Percentiles rank a stretch among this genome's conserved stretches.
Conservation (phyloP, 768 basidiomycete genomes). For the Tricholoma saponaceum region DNA sequence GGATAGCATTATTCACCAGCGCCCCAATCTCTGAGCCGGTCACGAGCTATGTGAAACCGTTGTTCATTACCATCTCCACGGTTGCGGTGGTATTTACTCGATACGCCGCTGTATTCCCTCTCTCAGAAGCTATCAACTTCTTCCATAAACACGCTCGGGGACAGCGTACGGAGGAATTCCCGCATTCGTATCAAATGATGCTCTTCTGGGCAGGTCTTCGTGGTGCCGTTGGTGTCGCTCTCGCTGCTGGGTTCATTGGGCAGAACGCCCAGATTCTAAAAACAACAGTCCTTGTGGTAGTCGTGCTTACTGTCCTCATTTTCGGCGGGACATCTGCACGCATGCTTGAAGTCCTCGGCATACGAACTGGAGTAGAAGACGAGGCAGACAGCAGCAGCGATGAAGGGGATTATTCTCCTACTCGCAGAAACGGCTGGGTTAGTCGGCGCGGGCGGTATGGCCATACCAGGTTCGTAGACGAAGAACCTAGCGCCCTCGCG, state of each 20-base stretch:
- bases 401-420: slow-evolving; percentile 40
- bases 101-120: slow-evolving; percentile 93
- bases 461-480: slow-evolving; percentile 37
- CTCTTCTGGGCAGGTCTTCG: slow-evolving; percentile 97
- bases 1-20: slow-evolving; percentile 92
- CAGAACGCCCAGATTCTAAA: slow-evolving; percentile 86
- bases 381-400: slow-evolving; percentile 62
- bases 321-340: slow-evolving; percentile 97
- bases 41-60: slow-evolving; percentile 85
- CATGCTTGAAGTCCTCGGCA: slow-evolving; percentile 97
- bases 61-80: slow-evolving; percentile 90
- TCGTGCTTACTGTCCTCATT: slow-evolving; percentile 89
- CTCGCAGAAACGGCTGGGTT: slow-evolving; percentile 29
- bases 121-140: slow-evolving; percentile 93
- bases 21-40: slow-evolving; percentile 75
- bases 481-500: slow-evolving; percentile 36
- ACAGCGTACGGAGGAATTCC: slow-evolving; percentile 84
- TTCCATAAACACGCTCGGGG: slow-evolving; percentile 82
- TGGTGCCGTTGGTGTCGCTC: slow-evolving; percentile 95
- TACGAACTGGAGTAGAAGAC: slow-evolving; percentile 92
- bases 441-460: slow-evolving; percentile 37
- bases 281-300: slow-evolving; percentile 92
- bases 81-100: slow-evolving; percentile 93
- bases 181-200: slow-evolving; percentile 99
- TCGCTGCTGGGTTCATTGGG: slow-evolving; percentile 96